These are phyloP conservation scores for Fonsecaea pedrosoi DNA, from an alignment of 2,329 filamentous ascomycete species.

Conservation along the genomic window DNA sequence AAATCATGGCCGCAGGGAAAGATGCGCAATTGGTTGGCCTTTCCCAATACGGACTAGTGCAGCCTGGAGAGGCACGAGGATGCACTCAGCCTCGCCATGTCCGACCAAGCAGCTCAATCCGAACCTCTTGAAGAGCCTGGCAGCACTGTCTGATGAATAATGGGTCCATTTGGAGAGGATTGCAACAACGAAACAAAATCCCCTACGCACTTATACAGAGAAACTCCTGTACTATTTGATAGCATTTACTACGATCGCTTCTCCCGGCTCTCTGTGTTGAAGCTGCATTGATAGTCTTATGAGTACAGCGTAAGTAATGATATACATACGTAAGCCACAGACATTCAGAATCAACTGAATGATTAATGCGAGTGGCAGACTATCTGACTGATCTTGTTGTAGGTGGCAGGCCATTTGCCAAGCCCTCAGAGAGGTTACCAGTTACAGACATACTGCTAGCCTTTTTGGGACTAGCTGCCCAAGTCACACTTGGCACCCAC, in stretches of 20 bases:
- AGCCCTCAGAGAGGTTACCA: not conserved
- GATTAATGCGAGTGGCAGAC: not conserved
- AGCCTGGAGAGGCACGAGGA: not conserved
- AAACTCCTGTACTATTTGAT: not conserved
- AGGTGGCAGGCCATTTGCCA: not conserved
- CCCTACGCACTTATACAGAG: not conserved
- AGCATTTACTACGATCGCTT: not conserved
- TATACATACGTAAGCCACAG: no score
- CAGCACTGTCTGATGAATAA: not conserved
- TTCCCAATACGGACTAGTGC: not conserved
- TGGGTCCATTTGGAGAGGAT: not conserved
- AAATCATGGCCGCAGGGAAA: not conserved
- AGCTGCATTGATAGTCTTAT: not conserved
- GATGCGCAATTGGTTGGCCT: not conserved
- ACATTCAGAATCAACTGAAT: not conserved
- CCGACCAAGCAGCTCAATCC: not conserved
- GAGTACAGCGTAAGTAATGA: no score
- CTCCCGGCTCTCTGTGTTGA: not conserved
- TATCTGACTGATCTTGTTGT: not conserved
- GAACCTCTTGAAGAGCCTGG: no score
- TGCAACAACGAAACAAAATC: not conserved
- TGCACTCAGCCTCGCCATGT: not conserved
- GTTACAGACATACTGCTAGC: not conserved
- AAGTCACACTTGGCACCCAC: conserved; percentile 3
- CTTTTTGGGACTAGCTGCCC: not conserved